Percentiles rank a stretch among this genome's conserved stretches.
Evolutionary conservation across 2,329 filamentous ascomycete species (phyloP).

Genomic region (Hypoxylon rubiginosum): DNA sequence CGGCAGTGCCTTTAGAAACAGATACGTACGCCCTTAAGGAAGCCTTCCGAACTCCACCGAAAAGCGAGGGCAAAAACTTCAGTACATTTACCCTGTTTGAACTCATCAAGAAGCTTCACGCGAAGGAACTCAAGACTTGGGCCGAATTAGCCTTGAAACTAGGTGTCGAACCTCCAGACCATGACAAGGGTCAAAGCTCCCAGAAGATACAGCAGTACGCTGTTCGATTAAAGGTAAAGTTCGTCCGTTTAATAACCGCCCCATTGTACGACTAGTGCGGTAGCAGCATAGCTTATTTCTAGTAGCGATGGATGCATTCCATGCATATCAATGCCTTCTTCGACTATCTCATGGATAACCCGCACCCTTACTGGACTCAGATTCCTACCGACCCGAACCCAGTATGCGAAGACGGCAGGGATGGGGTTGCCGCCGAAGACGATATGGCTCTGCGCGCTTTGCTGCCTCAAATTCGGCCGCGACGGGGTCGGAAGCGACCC

Average conservation of each 20-base stretch:
- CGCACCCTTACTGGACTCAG: conserved; percentile 83
- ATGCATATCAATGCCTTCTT: conserved; percentile 97
- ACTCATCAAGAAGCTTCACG: conserved; percentile 82
- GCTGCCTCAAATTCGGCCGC: conserved; percentile 79
- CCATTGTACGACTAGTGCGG: background rate
- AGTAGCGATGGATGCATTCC: conserved; percentile 90
- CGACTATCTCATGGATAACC: conserved; percentile 84
- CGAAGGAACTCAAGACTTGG: conserved; percentile 92
- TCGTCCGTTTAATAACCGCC: conserved; percentile 9
- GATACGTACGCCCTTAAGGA: conserved; percentile 80
- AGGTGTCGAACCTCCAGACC: conserved; percentile 88
- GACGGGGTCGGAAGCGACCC: conserved; percentile 72
- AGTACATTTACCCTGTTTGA: conserved; percentile 82
- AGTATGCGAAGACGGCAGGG: conserved; percentile 74
- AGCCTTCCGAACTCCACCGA: conserved; percentile 83
- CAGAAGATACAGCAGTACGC: conserved; percentile 97
- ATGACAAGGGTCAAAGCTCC: conserved; percentile 86
- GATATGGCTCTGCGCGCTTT: conserved; percentile 89
- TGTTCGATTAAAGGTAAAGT: conserved; percentile 83
- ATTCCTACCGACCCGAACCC: conserved; percentile 76
- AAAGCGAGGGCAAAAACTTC: conserved; percentile 89
- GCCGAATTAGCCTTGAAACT: conserved; percentile 86
- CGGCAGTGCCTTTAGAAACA: conserved; percentile 76
- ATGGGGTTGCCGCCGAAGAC: conserved; percentile 87
- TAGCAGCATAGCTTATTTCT: conserved; percentile 53